Evolutionary conservation across 2,329 filamentous ascomycete genomes (phyloP), one percentile per base, ranked within the genome.

Genomic region (Drechslerella dactyloides): DNA sequence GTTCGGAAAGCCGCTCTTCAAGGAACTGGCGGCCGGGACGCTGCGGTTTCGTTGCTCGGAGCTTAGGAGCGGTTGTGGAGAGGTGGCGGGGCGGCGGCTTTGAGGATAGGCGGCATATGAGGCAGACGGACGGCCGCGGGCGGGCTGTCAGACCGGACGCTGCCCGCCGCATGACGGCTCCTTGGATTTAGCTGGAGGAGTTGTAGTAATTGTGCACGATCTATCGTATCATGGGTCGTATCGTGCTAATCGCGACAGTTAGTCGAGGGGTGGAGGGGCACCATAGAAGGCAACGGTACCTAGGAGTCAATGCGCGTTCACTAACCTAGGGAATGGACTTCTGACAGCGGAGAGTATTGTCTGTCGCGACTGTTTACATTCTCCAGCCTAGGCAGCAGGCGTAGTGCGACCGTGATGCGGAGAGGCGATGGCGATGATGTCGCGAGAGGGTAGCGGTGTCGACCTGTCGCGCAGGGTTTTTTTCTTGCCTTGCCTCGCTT

Each of bases 71-170:
- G 17, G 60, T 65, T 11, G 48, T 64, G 42, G 60, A 60, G 21
- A 72, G 24, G 8, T 33, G 33, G 2, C 50, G 68, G 24, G n/a
- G 17, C 23, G 42, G 19, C 19, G 68, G 68, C n/a, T 46, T 46
- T 27, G 44, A 57, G 30, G 37, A 42, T 46, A 57, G 27, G 33
- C 60, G 68, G 21, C 68, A 72, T 11, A 72, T 33, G 8, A 72
- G 55, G 42, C 68, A 72, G 30, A 72, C 35, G 51, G 60, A 19
- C 23, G 68, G 56, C 55, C 55, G 60, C 51, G 68, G 60, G 37
- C 37, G 60, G 35, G 42, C 55, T 60, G 51, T 60, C 5, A 72
- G 50, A 40, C 60, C 60, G 24, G 33, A 61, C 51, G 51, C 50
- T 57, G 51, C 56, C 60, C 68, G 68, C 33, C 68, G 60, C 68